Evolutionary conservation across 225 moss, liverwort and hornwort species (phyloP), one percentile per base, ranked within the genome.

Genomic region (Asterella californica): DNA sequence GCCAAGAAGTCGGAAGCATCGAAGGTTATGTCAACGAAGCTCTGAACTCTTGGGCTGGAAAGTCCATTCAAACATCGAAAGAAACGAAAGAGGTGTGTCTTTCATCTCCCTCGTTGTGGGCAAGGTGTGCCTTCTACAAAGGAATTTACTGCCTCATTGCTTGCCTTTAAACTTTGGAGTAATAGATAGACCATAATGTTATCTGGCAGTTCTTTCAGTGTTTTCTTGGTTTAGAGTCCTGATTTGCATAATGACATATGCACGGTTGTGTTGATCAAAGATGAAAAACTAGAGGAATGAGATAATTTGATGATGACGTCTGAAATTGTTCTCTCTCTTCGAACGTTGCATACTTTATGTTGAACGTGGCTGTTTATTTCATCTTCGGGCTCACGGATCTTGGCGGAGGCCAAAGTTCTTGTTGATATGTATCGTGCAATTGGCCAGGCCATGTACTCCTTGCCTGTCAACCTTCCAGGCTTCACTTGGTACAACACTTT

Each of bases 381-480:
- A 60, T 85, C 21, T 88, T 88, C 30, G 87, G 87, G 0, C 37
- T 88, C 9, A 45, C 74, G 9, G 65, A 81, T 27, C 32, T 79
- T 54, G 24, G 68, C 67, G 0, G 87, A 88, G 11, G 78, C 80
- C 15, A 38, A 25, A 64, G 73, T 81, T 66, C 70, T 88, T 10
- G 75, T 88, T 34, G 71, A 85, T 4, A 83, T 82, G 50, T 88
- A 83, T 67, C 62, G 11, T 65, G 81, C 78, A 9, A 53, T 88
- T n/a, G n/a, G 50, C 8, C 63, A 68, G 42, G 85, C 78, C 29
- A 83, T 88, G 64, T 84, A 81, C 55, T 71, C 80, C 49, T 34
- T 88, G 21, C 87, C 87, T 0, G 73, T 88, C 60, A 83, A 88
- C 64, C 80, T 88, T 36, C 87, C 84, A 12, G 85, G 87, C 17